Percentiles rank a stretch among this genome's conserved stretches.
Conservation (phyloP, 2,329 filamentous ascomycete species). For the Nemania sp. region DNA sequence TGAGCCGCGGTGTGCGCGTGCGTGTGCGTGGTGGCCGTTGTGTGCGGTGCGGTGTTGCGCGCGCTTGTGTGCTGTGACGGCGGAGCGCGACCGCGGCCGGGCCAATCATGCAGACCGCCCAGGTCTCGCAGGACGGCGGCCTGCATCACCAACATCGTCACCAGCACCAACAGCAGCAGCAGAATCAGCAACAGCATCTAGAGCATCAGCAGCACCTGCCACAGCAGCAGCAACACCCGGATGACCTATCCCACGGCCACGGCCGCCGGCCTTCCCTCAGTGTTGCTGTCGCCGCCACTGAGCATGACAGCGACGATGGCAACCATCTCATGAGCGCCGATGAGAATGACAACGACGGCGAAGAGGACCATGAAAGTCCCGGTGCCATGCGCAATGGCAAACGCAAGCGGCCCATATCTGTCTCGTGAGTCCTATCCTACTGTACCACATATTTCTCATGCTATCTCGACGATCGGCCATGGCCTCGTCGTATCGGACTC, state of each 20-base stretch:
- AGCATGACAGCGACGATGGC: constrained; percentile 53
- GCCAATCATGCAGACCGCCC: constrained; percentile 31
- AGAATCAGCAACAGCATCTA: constrained; percentile 10
- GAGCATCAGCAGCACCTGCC: not conserved
- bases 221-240: constrained; percentile 7
- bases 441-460: constrained; percentile 4
- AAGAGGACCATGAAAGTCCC: constrained; percentile 38
- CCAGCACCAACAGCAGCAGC: constrained; percentile 10
- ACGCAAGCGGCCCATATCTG: constrained; percentile 63
- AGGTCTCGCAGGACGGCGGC: constrained; percentile 30
- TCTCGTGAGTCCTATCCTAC: constrained; percentile 50
- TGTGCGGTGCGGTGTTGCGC: not conserved
- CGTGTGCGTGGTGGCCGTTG: not conserved
- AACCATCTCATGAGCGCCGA: constrained; percentile 48
- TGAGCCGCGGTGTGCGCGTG: no score
- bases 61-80: not conserved
- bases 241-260: constrained; percentile 32
- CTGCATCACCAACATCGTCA: constrained; percentile 19
- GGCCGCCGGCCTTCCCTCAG: constrained; percentile 26
- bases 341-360: constrained; percentile 42
- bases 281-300: constrained; percentile 5
- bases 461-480: constrained; percentile 9
- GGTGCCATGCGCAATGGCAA: constrained; percentile 53
- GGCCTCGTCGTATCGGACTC: not conserved
- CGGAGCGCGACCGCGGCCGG: not conserved